phyloP scores from a whole-genome alignment of 2,329 filamentous ascomycete species.

The Ophiostoma fasciatum region DNA sequence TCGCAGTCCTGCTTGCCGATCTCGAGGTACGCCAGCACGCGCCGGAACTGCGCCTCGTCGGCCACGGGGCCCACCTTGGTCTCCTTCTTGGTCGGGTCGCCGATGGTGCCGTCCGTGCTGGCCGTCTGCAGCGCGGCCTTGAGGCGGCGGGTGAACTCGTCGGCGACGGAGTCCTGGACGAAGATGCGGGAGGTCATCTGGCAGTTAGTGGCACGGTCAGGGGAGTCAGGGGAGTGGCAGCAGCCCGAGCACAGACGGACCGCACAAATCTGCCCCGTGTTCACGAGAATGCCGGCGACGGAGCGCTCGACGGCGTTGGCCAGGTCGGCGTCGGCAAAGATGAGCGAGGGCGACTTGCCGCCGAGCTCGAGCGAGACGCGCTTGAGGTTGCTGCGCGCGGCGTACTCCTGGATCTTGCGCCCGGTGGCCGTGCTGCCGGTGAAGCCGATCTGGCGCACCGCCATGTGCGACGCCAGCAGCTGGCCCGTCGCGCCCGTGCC shows the following conservation, averaged over 20 bases:
- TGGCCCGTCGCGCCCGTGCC: constrained; percentile 19
- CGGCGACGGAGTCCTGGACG: constrained; percentile 44
- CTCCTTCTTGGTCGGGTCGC: constrained; percentile 41
- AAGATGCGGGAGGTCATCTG: constrained; percentile 58
- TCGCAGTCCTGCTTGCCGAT: constrained; percentile 51
- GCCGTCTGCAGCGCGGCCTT: constrained; percentile 17
- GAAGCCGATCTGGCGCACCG: constrained; percentile 49
- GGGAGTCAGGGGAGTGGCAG: too few species aligned
- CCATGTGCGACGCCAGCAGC: constrained; percentile 7
- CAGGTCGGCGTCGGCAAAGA: constrained; percentile 47
- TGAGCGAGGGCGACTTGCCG: constrained; percentile 47
- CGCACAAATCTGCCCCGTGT: too few species aligned
- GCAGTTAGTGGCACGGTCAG: too few species aligned
- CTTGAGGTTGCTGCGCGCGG: constrained; percentile 45
- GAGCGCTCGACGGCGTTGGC: constrained; percentile 40
- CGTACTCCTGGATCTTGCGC: constrained; percentile 45
- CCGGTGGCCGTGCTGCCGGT: constrained; percentile 52
- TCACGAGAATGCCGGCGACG: too few species aligned
- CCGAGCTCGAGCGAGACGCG: constrained; percentile 58
- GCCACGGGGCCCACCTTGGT: constrained; percentile 48
- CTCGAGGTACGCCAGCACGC: constrained; percentile 43
- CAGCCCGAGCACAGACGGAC: too few species aligned
- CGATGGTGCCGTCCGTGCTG: constrained; percentile 41
- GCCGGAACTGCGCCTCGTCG: constrained; percentile 37
- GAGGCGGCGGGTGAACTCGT: constrained; percentile 42